Conservation (phyloP, 2,329 filamentous ascomycete genomes). For the Ascochyta lentis region DNA sequence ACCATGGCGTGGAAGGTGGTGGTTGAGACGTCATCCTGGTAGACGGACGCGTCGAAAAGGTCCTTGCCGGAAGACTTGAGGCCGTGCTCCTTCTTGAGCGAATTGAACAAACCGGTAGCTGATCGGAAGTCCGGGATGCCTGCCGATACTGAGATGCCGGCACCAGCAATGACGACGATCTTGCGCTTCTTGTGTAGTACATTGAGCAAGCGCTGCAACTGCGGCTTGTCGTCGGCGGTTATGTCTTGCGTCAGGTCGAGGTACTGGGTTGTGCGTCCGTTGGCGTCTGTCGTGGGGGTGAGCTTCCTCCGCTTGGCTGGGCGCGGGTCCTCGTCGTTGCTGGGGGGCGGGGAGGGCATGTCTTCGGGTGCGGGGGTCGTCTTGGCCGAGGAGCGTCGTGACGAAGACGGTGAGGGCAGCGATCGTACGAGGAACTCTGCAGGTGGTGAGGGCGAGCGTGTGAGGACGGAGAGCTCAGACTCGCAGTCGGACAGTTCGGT, state of each 20-base stretch:
- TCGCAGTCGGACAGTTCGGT: slow-evolving; percentile 49
- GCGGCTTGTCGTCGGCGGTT: slow-evolving; percentile 62
- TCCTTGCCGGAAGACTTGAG: slow-evolving; percentile 93
- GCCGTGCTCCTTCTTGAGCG: slow-evolving; percentile 84
- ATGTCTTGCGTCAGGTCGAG: slow-evolving; percentile 72
- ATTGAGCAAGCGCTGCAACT: slow-evolving; percentile 74
- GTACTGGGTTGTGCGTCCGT: slow-evolving; percentile 79
- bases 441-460: slow-evolving; percentile 43
- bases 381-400: slow-evolving; percentile 55
- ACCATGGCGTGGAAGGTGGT: slow-evolving; percentile 97
- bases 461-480: slow-evolving; percentile 39
- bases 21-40: slow-evolving; percentile 88
- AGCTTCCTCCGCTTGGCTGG: slow-evolving; percentile 78
- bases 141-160: slow-evolving; percentile 95
- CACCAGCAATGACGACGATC: slow-evolving; percentile 94
- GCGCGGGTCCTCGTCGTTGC: slow-evolving; percentile 68
- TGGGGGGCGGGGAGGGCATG: slow-evolving; percentile 52
- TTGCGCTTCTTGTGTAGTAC: slow-evolving; percentile 88
- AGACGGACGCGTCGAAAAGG: slow-evolving; percentile 96
- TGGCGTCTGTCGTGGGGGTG: slow-evolving; percentile 48
- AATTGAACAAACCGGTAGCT: slow-evolving; percentile 84
- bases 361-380: slow-evolving; percentile 55
- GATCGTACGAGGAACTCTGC: slow-evolving; percentile 35
- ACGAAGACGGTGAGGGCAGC: slow-evolving; percentile 52
- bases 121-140: slow-evolving; percentile 98